Evolutionary conservation across 106 monocot species (phyloP).

Genomic region (Vanilla planifolia): DNA sequence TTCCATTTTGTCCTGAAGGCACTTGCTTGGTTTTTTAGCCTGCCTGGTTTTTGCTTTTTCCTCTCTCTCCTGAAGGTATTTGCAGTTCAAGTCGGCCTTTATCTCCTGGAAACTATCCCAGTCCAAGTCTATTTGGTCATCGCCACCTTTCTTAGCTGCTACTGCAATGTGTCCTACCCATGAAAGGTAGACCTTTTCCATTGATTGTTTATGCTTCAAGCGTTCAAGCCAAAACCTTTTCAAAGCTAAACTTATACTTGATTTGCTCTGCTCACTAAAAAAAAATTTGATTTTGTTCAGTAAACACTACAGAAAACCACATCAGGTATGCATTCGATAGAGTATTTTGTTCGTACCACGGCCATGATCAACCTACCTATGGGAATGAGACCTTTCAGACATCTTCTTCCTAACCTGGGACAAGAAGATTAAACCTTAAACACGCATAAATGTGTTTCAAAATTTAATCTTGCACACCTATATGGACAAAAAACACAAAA

Average conservation of each 20-base stretch:
- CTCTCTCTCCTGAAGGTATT: slow-evolving; percentile 28
- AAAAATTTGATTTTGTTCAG: slow-evolving; percentile 9
- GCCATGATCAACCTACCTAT: slow-evolving; percentile 34
- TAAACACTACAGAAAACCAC: background rate
- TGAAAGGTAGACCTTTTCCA: slow-evolving; percentile 29
- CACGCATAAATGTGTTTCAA: background rate
- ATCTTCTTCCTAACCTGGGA: slow-evolving; percentile 71
- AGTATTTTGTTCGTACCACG: background rate
- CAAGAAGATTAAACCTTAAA: slow-evolving; percentile 5
- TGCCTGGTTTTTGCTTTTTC: slow-evolving; percentile 41
- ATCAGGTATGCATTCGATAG: background rate
- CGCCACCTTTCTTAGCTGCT: slow-evolving; percentile 40
- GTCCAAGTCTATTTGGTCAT: slow-evolving; percentile 42
- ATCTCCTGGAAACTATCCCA: slow-evolving; percentile 80
- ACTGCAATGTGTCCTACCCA: slow-evolving; percentile 44
- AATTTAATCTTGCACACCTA: background rate
- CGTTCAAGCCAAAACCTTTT: slow-evolving; percentile 58
- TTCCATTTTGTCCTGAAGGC: slow-evolving; percentile 29
- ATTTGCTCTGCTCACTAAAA: slow-evolving; percentile 68
- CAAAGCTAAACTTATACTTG: slow-evolving; percentile 50
- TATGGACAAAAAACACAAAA: slow-evolving; percentile 6
- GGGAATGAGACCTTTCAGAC: slow-evolving; percentile 40
- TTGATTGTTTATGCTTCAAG: slow-evolving; percentile 27
- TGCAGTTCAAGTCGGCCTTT: slow-evolving; percentile 31
- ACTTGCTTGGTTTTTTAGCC: slow-evolving; percentile 25